A percentile compares a stretch with the other conserved stretches of the same genome.
Evolutionary conservation across 2,329 filamentous ascomycete genomes (phyloP).

Genomic region (Trichothecium roseum): DNA sequence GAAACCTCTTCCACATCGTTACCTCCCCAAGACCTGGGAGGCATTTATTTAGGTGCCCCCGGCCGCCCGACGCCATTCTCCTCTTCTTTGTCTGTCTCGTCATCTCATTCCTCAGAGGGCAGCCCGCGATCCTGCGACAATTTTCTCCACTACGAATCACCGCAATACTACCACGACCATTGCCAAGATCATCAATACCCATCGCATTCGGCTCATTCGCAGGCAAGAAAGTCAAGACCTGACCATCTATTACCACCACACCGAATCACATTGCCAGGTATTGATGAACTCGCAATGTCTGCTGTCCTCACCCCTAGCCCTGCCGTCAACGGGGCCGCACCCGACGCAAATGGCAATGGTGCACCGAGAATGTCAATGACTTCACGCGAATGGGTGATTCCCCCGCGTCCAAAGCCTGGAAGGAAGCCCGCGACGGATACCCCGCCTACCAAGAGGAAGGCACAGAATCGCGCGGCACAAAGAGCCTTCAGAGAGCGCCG

Average conservation of each 20-base stretch:
- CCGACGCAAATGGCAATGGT: conserved; percentile 16
- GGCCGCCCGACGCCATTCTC: neutral
- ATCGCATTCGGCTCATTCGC: neutral
- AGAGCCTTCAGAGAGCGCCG: conserved; percentile 81
- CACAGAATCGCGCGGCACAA: conserved; percentile 88
- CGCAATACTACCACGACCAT: neutral
- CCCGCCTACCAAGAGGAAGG: conserved; percentile 84
- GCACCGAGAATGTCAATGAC: conserved; percentile 51
- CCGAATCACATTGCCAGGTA: conserved; percentile 17
- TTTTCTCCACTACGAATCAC: neutral
- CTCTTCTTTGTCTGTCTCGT: neutral
- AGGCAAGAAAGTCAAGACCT: neutral
- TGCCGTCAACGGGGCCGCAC: conserved; percentile 10
- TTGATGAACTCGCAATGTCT: conserved; percentile 37
- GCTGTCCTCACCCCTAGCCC: conserved; percentile 30
- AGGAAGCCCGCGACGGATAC: conserved; percentile 91
- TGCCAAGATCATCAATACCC: neutral
- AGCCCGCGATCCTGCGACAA: neutral
- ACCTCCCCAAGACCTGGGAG: conserved; percentile 3
- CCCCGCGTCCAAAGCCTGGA: conserved; percentile 77
- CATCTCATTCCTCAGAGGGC: neutral
- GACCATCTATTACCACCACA: conserved; percentile 12
- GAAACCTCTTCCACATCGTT: conserved; percentile 2
- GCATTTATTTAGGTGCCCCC: conserved; percentile 3
- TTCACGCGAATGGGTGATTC: conserved; percentile 77